These are phyloP conservation scores for Cryphonectria radicalis DNA, from an alignment of 2,329 filamentous ascomycete species.

Conservation along the genomic window DNA sequence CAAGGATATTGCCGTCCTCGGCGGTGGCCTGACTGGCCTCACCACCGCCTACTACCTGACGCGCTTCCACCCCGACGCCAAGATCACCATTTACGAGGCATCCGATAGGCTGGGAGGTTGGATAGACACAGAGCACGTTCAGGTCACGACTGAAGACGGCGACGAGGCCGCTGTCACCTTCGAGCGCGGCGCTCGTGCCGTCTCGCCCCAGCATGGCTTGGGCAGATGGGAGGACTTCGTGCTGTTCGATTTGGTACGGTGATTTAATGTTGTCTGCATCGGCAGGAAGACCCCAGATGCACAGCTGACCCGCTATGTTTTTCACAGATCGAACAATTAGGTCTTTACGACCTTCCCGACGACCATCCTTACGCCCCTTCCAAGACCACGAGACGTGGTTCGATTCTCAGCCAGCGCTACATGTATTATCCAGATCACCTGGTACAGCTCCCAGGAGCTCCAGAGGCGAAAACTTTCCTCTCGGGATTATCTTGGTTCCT, in stretches of 20 bases:
- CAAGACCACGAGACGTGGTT: constrained; percentile 45
- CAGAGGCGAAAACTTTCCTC: constrained; percentile 39
- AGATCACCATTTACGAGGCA: constrained; percentile 82
- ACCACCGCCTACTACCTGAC: constrained; percentile 77
- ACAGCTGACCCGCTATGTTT: constrained; percentile 22
- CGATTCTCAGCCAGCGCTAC: constrained; percentile 57
- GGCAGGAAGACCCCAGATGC: not conserved
- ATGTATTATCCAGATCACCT: constrained; percentile 89
- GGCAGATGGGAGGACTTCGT: constrained; percentile 64
- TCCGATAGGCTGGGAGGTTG: constrained; percentile 77
- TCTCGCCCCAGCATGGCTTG: constrained; percentile 56
- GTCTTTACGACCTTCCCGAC: constrained; percentile 12
- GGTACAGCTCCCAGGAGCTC: constrained; percentile 53
- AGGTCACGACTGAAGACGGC: constrained; percentile 58
- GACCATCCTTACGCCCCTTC: constrained; percentile 12
- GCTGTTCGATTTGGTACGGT: constrained; percentile 70
- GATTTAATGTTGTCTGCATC: constrained; percentile 32
- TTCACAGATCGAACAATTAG: constrained; percentile 26
- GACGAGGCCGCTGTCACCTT: constrained; percentile 66
- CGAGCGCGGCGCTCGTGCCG: constrained; percentile 81
- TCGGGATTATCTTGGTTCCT: constrained; percentile 7
- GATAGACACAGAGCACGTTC: constrained; percentile 70
- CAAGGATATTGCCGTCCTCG: constrained; percentile 67
- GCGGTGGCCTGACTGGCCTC: constrained; percentile 83
- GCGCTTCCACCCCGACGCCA: constrained; percentile 64